These are phyloP conservation scores for Coemansia aciculifera DNA, from an alignment of 192 early-diverging fungal genomes.

Conservation along the genomic window DNA sequence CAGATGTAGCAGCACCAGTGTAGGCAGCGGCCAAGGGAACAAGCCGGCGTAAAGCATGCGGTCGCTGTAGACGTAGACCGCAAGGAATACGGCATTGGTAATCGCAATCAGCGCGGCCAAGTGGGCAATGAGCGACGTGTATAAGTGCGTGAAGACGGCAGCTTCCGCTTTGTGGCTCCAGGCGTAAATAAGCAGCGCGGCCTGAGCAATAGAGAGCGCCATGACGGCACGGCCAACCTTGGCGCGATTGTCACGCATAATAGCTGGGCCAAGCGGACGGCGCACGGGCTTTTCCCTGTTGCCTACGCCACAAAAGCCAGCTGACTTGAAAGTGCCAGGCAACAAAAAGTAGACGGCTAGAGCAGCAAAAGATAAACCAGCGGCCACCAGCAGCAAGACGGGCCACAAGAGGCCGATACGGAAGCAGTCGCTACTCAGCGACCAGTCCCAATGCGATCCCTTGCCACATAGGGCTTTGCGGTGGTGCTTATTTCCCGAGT, in stretches of 20 bases:
- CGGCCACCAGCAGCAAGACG: constrained; percentile 5
- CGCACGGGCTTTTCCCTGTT: constrained; percentile 15
- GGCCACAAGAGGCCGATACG: constrained; percentile 27
- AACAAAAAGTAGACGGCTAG: constrained; percentile 2
- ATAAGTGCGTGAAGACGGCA: neutral
- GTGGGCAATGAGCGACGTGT: neutral
- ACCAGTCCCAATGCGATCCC: constrained; percentile 9
- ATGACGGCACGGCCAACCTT: neutral
- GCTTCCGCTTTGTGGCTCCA: neutral
- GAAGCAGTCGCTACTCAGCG: constrained; percentile 16
- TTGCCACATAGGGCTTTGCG: constrained; percentile 12
- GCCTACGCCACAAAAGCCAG: constrained; percentile 1
- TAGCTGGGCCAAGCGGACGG: constrained; percentile 21
- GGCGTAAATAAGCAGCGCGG: neutral
- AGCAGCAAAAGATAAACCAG: neutral
- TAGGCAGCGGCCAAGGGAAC: constrained; percentile 27
- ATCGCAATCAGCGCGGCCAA: neutral
- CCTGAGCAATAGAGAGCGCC: constrained; percentile 7
- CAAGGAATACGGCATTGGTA: neutral
- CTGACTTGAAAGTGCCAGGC: neutral
- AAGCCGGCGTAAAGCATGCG: constrained; percentile 19
- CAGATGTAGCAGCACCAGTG: constrained; percentile 11
- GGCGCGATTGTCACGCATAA: constrained; percentile 30
- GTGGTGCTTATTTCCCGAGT: neutral
- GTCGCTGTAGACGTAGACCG: constrained; percentile 1